Base-by-base conservation (phyloP, 2,329 filamentous ascomycete species). In the Dactylella cylindrospora region DNA sequence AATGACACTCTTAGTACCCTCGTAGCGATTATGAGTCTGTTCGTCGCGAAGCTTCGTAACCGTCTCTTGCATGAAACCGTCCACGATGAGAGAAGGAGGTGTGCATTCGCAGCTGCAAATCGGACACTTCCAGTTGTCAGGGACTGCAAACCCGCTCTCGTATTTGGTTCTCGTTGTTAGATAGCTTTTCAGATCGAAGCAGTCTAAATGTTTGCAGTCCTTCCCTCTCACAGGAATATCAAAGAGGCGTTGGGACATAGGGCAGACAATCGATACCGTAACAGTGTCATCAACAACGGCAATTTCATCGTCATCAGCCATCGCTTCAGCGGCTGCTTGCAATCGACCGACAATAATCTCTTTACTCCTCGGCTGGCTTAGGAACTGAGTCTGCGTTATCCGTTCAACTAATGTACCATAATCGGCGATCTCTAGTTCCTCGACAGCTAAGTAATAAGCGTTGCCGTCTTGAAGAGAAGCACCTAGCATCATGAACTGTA, bases 131-230 rank as follows among this genome's bases (percentile, higher is more conserved):
- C 90, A 96, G 46, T 81, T 80, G 68, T 93, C 88, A 35, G 19
- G 68, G 5, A 61, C 55, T 3, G 55, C 52, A 25, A 61, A 49
- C 6, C 66, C 19, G 73, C 71, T 61, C 78, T 79, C 10, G 12
- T 43, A 36, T 74, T 73, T 3, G 77, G 76, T 53, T 33, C 88
- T 82, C 3, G 85, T 88, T 10, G 77, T 72, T 6, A 98, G 79
- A 76, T 88, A 97, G 0, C 81, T 90, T 15, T 86, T 80, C 5
- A 96, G 81, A 71, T 97, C 91, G 70, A 97, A 96, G 70, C 90
- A 95, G 70, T 96, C 88, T 28, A 85, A 76, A 70, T 98, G 91
- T 19, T 76, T 75, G 71, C 93, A 98, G 2, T 72, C 68, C 5
- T 69, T 74, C 20, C 88, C 84, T 22, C 90, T 84, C 1, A 84